phyloP scores from a whole-genome alignment of 2,329 filamentous ascomycete genomes.

The Verticillium albo-atrum region DNA sequence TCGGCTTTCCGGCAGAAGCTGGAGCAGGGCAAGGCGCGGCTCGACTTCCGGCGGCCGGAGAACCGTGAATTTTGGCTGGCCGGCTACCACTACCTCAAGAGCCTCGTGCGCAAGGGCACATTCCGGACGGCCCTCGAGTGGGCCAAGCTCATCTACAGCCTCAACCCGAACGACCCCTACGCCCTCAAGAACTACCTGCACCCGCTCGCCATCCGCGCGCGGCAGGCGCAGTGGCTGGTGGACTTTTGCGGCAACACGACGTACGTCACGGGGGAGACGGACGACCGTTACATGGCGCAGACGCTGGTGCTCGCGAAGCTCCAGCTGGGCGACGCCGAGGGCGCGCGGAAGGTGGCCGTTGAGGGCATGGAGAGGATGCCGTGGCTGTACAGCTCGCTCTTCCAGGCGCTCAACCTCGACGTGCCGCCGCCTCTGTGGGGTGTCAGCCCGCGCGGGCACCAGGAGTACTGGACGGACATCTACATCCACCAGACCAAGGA shows the following conservation, averaged over 20 bases:
- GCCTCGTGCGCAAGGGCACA: constrained; percentile 84
- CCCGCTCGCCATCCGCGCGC: constrained; percentile 75
- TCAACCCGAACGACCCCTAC: constrained; percentile 79
- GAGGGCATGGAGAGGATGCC: constrained; percentile 70
- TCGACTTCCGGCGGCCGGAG: constrained; percentile 77
- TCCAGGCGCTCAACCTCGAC: constrained; percentile 74
- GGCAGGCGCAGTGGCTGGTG: constrained; percentile 72
- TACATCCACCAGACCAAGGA: constrained; percentile 76
- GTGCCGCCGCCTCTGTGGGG: constrained; percentile 82
- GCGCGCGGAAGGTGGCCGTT: constrained; percentile 60
- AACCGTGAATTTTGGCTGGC: constrained; percentile 93
- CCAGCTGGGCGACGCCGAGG: constrained; percentile 61
- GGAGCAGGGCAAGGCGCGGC: constrained; percentile 69
- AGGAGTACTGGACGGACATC: constrained; percentile 65
- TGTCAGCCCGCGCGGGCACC: constrained; percentile 59
- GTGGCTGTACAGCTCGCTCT: constrained; percentile 79
- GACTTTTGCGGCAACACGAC: constrained; percentile 53
- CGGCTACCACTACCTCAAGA: constrained; percentile 82
- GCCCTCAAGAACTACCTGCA: constrained; percentile 78
- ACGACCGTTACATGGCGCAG: constrained; percentile 66
- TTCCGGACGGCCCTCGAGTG: constrained; percentile 92
- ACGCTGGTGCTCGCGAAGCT: constrained; percentile 73
- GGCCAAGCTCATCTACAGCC: constrained; percentile 75
- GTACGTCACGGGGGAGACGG: constrained; percentile 34
- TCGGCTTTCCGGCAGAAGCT: constrained; percentile 76